phyloP scores from a whole-genome alignment of 129 eudicot genomes.

The Tagetes patula region DNA sequence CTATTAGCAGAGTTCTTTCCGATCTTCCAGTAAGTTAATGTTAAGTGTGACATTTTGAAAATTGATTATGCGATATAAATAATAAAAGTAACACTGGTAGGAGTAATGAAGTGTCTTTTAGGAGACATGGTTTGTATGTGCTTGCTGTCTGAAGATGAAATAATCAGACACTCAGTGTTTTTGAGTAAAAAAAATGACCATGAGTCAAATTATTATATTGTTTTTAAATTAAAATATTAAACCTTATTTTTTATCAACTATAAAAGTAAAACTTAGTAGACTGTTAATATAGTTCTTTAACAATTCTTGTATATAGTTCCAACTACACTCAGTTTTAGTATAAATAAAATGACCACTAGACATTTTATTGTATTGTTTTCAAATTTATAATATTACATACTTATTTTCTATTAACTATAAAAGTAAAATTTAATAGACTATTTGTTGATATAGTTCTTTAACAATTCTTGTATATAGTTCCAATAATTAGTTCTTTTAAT shows the following conservation, averaged over 20 bases:
- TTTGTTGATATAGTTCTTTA: neutral
- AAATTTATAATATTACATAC: neutral
- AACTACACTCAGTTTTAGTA: neutral
- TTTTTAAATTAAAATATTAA: neutral
- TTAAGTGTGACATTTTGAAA: slow-evolving; percentile 6
- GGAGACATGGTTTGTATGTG: neutral
- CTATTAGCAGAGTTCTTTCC: slow-evolving; percentile 79
- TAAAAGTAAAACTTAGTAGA: neutral
- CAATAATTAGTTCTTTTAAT: neutral
- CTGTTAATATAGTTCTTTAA: neutral
- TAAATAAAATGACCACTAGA: neutral
- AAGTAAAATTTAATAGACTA: neutral
- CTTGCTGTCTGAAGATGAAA: neutral
- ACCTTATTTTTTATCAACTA: neutral
- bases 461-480: neutral
- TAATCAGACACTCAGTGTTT: neutral
- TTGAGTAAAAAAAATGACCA: neutral
- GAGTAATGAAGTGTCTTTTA: neutral
- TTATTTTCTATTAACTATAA: neutral
- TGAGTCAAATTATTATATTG: neutral
- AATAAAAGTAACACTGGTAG: neutral
- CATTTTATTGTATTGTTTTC: neutral
- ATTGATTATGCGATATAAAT: neutral
- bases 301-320: neutral
- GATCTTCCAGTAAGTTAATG: slow-evolving; percentile 91